A percentile compares a stretch with the other conserved stretches of the same genome.
Conservation (phyloP, 768 basidiomycete genomes). For the Panaeolus papilionaceus region DNA sequence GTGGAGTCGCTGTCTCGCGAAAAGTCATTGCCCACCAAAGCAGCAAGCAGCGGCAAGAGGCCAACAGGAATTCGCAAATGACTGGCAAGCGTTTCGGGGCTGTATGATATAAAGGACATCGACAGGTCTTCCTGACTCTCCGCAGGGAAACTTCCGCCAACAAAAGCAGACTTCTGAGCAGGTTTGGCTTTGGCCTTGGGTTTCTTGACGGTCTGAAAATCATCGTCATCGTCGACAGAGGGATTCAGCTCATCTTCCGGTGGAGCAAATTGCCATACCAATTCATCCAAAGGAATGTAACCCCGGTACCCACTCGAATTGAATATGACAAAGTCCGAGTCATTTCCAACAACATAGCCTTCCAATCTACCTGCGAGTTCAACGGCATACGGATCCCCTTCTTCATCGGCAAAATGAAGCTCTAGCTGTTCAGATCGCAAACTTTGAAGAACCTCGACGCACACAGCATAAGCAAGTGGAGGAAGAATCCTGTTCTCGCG, state of each 20-base stretch:
- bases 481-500: constrained; percentile 79
- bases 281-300: constrained; percentile 77
- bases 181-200: constrained; percentile 55
- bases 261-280: constrained; percentile 63
- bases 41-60: constrained; percentile 78
- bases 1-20: constrained; percentile 56
- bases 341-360: constrained; percentile 78
- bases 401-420: constrained; percentile 79
- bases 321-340: constrained; percentile 85
- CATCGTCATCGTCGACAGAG: constrained; percentile 47
- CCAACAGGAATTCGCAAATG: constrained; percentile 73
- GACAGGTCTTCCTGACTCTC: constrained; percentile 47
- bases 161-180: constrained; percentile 29
- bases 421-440: constrained; percentile 48
- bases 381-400: constrained; percentile 85
- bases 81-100: constrained; percentile 63
- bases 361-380: constrained; percentile 77
- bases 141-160: constrained; percentile 62
- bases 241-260: constrained; percentile 30
- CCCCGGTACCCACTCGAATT: constrained; percentile 80
- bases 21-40: constrained; percentile 84
- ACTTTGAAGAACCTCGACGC: constrained; percentile 57
- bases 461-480: constrained; percentile 64
- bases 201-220: constrained; percentile 65
- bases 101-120: constrained; percentile 64